Evolutionary conservation across 2,329 filamentous ascomycete genomes (phyloP).

Genomic region (Akanthomyces uredinophilus): DNA sequence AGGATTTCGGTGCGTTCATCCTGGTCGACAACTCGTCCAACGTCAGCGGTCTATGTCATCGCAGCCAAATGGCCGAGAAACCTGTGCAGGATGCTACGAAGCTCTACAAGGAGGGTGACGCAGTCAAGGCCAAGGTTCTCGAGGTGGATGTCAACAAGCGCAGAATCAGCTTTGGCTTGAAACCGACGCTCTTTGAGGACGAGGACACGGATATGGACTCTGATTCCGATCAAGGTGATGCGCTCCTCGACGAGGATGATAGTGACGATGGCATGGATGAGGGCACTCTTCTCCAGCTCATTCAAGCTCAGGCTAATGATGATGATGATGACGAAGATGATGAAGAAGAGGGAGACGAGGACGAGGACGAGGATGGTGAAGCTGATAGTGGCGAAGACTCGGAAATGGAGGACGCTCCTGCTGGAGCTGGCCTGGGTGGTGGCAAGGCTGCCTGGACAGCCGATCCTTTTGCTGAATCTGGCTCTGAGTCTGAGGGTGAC

Average conservation of each 20-base stretch:
- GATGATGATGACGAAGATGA: constrained; percentile 32
- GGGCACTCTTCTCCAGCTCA: constrained; percentile 38
- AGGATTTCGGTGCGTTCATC: constrained; percentile 93
- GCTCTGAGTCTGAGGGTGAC: constrained; percentile 41
- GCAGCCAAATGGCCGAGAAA: constrained; percentile 84
- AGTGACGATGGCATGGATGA: constrained; percentile 46
- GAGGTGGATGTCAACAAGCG: constrained; percentile 70
- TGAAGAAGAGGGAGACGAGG: constrained; percentile 30
- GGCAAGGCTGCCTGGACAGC: constrained; percentile 88
- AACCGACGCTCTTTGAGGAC: constrained; percentile 82
- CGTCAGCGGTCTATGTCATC: constrained; percentile 88
- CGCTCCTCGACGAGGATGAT: constrained; percentile 38
- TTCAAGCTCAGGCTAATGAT: constrained; percentile 42
- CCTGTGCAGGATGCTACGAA: constrained; percentile 78
- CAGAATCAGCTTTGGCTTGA: constrained; percentile 83
- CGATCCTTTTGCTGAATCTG: constrained; percentile 58
- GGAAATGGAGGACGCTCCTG: constrained; percentile 24
- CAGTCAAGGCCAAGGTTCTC: constrained; percentile 86
- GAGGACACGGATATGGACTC: constrained; percentile 48
- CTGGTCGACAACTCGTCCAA: constrained; percentile 81
- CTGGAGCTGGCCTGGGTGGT: constrained; percentile 56
- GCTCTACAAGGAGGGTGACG: constrained; percentile 83
- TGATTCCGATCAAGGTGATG: constrained; percentile 42
- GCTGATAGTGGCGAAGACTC: constrained; percentile 20
- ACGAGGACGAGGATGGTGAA: constrained; percentile 21